Base-by-base conservation (phyloP, 257 asterid species). In the Solanum okadae region DNA sequence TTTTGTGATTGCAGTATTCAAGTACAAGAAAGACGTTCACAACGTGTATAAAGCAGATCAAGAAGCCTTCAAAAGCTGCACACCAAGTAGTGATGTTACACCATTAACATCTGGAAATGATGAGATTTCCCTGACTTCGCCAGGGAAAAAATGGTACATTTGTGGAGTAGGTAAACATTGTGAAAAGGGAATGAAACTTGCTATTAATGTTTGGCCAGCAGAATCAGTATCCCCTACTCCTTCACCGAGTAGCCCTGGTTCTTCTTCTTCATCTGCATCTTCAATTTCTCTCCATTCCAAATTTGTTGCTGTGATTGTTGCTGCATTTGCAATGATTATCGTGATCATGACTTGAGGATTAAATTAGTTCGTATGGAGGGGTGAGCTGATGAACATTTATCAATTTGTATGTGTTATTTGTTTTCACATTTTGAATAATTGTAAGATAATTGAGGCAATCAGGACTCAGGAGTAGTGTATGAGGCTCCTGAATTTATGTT, bases 91-190 rank as follows among this genome's bases (percentile, higher is more conserved):
- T 8, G 61, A 70, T 14, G 52, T 34, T 34, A 68, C 68, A 46
- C 38, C 86, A 0, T 27, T 91, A 12, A 42, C 15, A 1, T 83
- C 38, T 37, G 92, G 94, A 73, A 90, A 88, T 22, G 91, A 92
- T 42, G 70, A 12, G 25, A 59, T 91, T 61, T 22, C 76, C 38
- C 92, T 92, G 16, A 23, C 86, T 13, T 33, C 75, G 10, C 85
- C 92, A 3, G 93, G 92, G 46, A 89, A 52, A 83, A 92, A 90
- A 86, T 91, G 94, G 94, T 92, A 92, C 86, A 91, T 92, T 33
- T 90, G 92, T 52, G 90, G 92, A 5, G 23, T 91, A 23, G 86
- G 56, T 10, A 59, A 72, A 20, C 94, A 92, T 22, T 92, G 93
- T 46, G 67, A 25, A n/a, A 22, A 18, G 4, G 91, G 89, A 67